Evolutionary conservation across 2,329 filamentous ascomycete species (phyloP).

Genomic region (Magnaporthiopsis poae): DNA sequence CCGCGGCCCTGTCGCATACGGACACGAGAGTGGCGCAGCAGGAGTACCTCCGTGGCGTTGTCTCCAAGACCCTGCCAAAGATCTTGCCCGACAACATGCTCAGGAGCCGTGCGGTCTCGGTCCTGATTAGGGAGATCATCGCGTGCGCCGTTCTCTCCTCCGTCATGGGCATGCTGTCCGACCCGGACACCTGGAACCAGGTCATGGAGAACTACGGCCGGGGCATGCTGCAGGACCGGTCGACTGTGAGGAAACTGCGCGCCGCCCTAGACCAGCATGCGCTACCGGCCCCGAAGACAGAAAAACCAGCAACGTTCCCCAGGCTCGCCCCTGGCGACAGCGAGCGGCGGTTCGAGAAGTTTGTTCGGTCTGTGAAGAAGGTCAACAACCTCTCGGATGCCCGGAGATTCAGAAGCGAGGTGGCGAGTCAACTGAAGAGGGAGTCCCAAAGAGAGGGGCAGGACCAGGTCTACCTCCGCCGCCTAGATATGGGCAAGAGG

Average conservation of each 20-base stretch:
- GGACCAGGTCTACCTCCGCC: constrained; percentile 76
- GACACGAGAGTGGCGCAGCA: constrained; percentile 80
- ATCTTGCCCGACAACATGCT: constrained; percentile 65
- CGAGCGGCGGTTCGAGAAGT: constrained; percentile 87
- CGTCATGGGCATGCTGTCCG: constrained; percentile 66
- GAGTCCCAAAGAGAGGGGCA: constrained; percentile 69
- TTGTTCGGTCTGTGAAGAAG: constrained; percentile 79
- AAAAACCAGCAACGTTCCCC: constrained; percentile 61
- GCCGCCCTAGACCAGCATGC: constrained; percentile 91
- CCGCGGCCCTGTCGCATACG: constrained; percentile 70
- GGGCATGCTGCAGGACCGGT: constrained; percentile 84
- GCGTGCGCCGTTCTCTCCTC: constrained; percentile 83
- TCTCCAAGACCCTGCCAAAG: constrained; percentile 60
- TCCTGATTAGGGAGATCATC: constrained; percentile 80
- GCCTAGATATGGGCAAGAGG: constrained; percentile 83
- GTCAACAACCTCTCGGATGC: constrained; percentile 89
- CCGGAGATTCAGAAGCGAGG: constrained; percentile 79
- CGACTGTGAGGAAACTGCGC: constrained; percentile 82
- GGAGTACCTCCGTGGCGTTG: constrained; percentile 71
- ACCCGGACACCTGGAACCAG: constrained; percentile 97
- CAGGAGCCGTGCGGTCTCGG: constrained; percentile 69
- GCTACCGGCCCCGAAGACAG: constrained; percentile 60
- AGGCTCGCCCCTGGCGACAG: constrained; percentile 72
- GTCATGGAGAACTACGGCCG: constrained; percentile 82
- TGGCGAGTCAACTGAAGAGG: constrained; percentile 81